A percentile compares a stretch with the other conserved stretches of the same genome.
phyloP scores from a whole-genome alignment of 495 filamentous ascomycete species.

The Aspergillus ostianus region DNA sequence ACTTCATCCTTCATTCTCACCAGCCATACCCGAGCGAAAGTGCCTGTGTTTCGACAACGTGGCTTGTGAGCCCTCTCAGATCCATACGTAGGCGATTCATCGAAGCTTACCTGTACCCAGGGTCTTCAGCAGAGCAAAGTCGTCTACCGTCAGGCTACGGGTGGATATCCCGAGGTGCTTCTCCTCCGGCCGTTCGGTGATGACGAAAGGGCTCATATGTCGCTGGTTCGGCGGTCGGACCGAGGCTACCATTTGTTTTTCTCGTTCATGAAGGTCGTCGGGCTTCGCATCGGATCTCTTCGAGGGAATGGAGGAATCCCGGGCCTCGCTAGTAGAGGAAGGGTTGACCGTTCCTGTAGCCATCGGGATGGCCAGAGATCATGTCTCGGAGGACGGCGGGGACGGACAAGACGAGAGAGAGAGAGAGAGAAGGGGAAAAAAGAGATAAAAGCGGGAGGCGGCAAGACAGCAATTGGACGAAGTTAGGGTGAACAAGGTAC shows the following conservation, averaged over 20 bases:
- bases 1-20: constrained; percentile 61
- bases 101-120: constrained; percentile 72
- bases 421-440: neutral
- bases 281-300: constrained; percentile 37
- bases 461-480: neutral
- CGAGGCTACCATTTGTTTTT: constrained; percentile 46
- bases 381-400: constrained; percentile 32
- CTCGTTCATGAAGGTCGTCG: constrained; percentile 44
- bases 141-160: constrained; percentile 56
- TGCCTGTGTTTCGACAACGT: constrained; percentile 56
- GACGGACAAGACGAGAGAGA: constrained; percentile 13
- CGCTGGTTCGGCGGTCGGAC: constrained; percentile 46
- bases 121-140: constrained; percentile 86
- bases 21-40: constrained; percentile 94
- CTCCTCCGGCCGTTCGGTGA: constrained; percentile 52
- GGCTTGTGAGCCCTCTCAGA: constrained; percentile 1
- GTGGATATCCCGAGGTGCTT: constrained; percentile 59
- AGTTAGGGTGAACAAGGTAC: neutral
- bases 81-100: neutral
- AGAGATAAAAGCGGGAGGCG: neutral
- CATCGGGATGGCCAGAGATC: constrained; percentile 40
- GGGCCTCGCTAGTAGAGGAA: constrained; percentile 37
- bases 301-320: constrained; percentile 23
- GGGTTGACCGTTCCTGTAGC: constrained; percentile 45
- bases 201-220: constrained; percentile 50